Percentiles rank a stretch among this genome's conserved stretches.
Evolutionary conservation across 2,329 filamentous ascomycete genomes (phyloP).

Genomic region (Onygenales sp.): DNA sequence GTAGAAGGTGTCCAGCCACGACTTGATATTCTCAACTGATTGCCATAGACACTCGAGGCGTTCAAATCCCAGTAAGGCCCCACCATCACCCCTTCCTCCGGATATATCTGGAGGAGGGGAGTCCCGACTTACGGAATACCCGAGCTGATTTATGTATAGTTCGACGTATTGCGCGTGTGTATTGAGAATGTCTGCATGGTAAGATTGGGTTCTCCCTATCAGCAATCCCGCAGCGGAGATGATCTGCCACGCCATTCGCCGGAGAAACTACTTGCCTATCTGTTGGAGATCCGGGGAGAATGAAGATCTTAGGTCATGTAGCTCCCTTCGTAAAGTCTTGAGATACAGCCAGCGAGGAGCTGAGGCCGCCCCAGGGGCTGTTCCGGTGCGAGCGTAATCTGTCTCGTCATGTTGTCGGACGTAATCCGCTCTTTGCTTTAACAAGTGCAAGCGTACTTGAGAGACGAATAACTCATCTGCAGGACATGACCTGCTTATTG

Average conservation of each 20-base stretch:
- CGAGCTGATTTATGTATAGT: slow-evolving; percentile 20
- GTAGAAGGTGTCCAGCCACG: slow-evolving; percentile 25
- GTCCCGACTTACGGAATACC: slow-evolving; percentile 17
- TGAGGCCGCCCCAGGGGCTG: neutral
- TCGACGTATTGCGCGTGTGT: slow-evolving; percentile 20
- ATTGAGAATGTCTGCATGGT: slow-evolving; percentile 17
- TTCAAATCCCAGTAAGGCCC: slow-evolving; percentile 17
- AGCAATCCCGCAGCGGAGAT: neutral
- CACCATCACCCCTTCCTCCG: slow-evolving; percentile 6
- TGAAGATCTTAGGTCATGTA: slow-evolving; percentile 22
- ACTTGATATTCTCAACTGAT: slow-evolving; percentile 24
- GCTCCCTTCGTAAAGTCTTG: slow-evolving; percentile 21
- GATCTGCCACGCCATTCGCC: slow-evolving; percentile 4
- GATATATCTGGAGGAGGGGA: slow-evolving; percentile 9
- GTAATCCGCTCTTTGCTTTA: slow-evolving; percentile 23
- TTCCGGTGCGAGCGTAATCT: slow-evolving; percentile 9
- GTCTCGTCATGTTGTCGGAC: slow-evolving; percentile 22
- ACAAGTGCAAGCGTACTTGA: slow-evolving; percentile 29
- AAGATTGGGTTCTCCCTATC: neutral
- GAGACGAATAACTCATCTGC: slow-evolving; percentile 22
- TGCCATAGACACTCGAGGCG: slow-evolving; percentile 24
- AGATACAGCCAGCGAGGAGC: slow-evolving; percentile 19
- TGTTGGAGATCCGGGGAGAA: slow-evolving; percentile 16
- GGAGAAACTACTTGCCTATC: slow-evolving; percentile 11
- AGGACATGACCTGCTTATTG: slow-evolving; percentile 15